Evolutionary conservation across 2,329 filamentous ascomycete species (phyloP).

Genomic region (Claviceps quebecensis): DNA sequence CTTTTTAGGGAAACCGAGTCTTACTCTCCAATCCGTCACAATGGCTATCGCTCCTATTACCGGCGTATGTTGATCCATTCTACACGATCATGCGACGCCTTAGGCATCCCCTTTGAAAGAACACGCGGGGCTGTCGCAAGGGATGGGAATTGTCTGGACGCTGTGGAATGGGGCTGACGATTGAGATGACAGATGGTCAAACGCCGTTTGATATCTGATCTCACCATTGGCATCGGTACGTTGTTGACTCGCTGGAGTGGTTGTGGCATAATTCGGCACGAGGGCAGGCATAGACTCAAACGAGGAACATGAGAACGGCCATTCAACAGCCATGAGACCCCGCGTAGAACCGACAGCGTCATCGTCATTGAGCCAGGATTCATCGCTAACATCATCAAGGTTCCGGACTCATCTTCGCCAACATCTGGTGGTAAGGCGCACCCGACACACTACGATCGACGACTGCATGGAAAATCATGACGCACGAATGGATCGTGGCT

Average conservation of each 20-base stretch:
- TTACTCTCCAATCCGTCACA: slow-evolving; percentile 13
- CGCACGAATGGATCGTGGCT: neutral
- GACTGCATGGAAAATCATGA: neutral
- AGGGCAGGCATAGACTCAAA: too few relatives aligned
- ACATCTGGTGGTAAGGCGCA: slow-evolving; percentile 39
- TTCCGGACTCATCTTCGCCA: slow-evolving; percentile 18
- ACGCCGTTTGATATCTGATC: slow-evolving; percentile 42
- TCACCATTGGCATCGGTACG: slow-evolving; percentile 42
- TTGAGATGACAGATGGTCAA: slow-evolving; percentile 41
- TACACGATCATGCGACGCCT: slow-evolving; percentile 12
- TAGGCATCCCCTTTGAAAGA: slow-evolving; percentile 7
- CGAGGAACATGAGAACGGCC: too few relatives aligned
- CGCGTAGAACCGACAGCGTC: too few relatives aligned
- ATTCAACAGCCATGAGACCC: too few relatives aligned
- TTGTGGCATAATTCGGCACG: too few relatives aligned
- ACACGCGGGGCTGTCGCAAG: neutral
- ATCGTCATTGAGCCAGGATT: too few relatives aligned
- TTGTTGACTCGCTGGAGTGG: slow-evolving; percentile 6
- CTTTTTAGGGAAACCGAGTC: neutral
- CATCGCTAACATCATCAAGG: too few relatives aligned
- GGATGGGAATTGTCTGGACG: neutral
- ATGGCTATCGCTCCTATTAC: slow-evolving; percentile 46
- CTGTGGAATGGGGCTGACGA: slow-evolving; percentile 20
- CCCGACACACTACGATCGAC: too few relatives aligned
- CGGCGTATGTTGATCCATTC: slow-evolving; percentile 31